Base-by-base conservation (phyloP, 2,329 filamentous ascomycete species). In the Pestalotiopsis sp. region DNA sequence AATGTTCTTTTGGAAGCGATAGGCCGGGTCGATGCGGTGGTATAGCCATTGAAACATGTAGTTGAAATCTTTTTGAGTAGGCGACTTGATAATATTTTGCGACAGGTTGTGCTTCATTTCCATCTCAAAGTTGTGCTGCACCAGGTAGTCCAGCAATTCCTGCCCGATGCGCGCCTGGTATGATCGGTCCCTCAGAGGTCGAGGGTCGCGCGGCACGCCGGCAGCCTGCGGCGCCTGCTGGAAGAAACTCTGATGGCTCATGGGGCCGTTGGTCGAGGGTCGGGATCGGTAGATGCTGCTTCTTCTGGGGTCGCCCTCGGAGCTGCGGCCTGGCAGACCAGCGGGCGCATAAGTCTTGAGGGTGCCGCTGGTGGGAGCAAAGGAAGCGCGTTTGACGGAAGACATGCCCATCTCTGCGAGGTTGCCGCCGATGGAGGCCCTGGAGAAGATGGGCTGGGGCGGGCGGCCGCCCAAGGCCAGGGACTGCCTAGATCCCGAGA, bases 21-120 rank as follows among this genome's bases (percentile, higher is more conserved):
- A 97, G 74, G 91, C 93, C 0, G 96, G 96, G 77, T 99, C 96
- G 77, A 99, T 97, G 68, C 94, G 92, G 76, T 94, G 93, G 80
- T 99, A 99, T 3, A 99, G 85, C 93, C 95, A 99, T 76, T 98
- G 94, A 77, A 99, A 99, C 87, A 99, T 97, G 80, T 89, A 92
- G 76, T 97, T 96, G 83, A 99, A 99, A 79, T 99, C 96, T 78
- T 99, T 99, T 75, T 98, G 95, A 0, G 95, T 99, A 0, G 96
- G 97, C 58, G 93, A 97, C 75, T 93, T 95, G 78, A 97, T 91
- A 6, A 94, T 93, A 75, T 98, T 98, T 71, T 93, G 92, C 0
- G 93, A 93, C n/a, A 99, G 85, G 1, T 90, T 92, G 79, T 98
- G 93, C 81, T 97, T 98, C 91, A 97, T 97, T 74, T 98, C 95